Percentiles rank a stretch among this genome's conserved stretches.
Conservation (phyloP, 2,329 filamentous ascomycete genomes). For the Ceratocystiopsis minuta region DNA sequence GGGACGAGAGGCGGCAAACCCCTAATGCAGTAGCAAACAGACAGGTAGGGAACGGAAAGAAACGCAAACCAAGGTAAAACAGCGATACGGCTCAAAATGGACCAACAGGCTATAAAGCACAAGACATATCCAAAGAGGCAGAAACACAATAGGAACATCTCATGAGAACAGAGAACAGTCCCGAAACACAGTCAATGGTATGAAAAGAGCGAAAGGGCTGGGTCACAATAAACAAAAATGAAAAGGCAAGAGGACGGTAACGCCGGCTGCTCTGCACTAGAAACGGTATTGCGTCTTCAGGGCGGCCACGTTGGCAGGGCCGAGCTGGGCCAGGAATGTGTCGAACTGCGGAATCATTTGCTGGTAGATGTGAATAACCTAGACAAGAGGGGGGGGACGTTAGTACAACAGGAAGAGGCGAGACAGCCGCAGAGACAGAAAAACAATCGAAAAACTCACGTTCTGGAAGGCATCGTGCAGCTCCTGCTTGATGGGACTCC, state of each 20-base stretch:
- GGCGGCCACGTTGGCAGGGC: conserved; percentile 29
- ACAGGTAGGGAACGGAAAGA: background rate
- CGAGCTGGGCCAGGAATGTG: conserved; percentile 33
- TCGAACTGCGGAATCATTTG: conserved; percentile 41
- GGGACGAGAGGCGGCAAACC: background rate
- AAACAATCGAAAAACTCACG: conserved; percentile 29
- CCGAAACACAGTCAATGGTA: no score
- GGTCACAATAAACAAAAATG: background rate
- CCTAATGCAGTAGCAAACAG: background rate
- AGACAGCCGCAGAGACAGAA: background rate
- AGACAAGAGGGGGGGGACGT: conserved; percentile 1
- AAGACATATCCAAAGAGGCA: no score
- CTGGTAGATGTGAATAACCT: conserved; percentile 37
- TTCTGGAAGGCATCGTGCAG: conserved; percentile 58
- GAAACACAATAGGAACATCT: no score
- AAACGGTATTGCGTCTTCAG: conserved; percentile 31
- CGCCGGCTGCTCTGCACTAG: conserved; percentile 12
- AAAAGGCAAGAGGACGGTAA: no score
- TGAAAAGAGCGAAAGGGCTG: no score
- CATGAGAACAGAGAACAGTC: no score
- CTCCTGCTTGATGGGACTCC: conserved; percentile 43
- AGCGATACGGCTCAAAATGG: no score
- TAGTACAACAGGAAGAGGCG: conserved; percentile 1
- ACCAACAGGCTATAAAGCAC: background rate
- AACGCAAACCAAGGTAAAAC: background rate